Base-by-base conservation (phyloP, 1,284 basidiomycete genomes). In the Cryptococcus deneoformans region DNA sequence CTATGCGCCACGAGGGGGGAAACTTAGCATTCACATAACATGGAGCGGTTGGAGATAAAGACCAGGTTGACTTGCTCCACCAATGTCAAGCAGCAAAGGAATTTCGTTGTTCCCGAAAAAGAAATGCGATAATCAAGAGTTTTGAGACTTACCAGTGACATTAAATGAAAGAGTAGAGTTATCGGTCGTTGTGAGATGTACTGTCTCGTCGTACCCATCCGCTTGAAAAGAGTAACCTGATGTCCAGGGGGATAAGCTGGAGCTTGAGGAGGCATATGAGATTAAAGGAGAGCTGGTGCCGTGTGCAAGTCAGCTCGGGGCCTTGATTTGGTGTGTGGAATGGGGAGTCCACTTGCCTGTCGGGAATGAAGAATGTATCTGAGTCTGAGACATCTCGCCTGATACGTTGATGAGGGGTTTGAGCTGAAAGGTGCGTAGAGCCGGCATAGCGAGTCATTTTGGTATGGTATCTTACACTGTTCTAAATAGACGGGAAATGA, bases 171-270 rank as follows among this genome's bases (percentile, higher is more conserved):
- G 46, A n/a, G 46, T 56, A 1, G 67, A 61, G 37, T 64, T 53
- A 3, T 52, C 56, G 5, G 42, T 46, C 0, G 64, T 37, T 10
- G 61, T 63, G 4, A 67, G 42, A 54, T 71, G 70, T 6, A 72
- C 60, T 2, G 69, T 71, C 51, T 68, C 49, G 38, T 72, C 70
- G 40, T 60, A 70, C 2, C 67, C 69, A 47, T 71, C 66, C 9
- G 57, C 46, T 50, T 70, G 68, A 0, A 51, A 45, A 14, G 69
- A 66, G 46, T 71, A 72, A 1, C 66, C 66, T 2, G 62, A 50
- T 24, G 59, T 65, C 70, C 70, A 72, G 7, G 56, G 55, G 14
- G 57, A 35, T 14, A 58, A 62, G 12, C 47, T 34, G 12, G 40
- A 35, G 11, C 54, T 36, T 14, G 44, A 8, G n/a, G 56, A 16